These are phyloP conservation scores for Neofusicoccum cordaticola DNA, from an alignment of 2,329 filamentous ascomycete genomes.

Conservation along the genomic window DNA sequence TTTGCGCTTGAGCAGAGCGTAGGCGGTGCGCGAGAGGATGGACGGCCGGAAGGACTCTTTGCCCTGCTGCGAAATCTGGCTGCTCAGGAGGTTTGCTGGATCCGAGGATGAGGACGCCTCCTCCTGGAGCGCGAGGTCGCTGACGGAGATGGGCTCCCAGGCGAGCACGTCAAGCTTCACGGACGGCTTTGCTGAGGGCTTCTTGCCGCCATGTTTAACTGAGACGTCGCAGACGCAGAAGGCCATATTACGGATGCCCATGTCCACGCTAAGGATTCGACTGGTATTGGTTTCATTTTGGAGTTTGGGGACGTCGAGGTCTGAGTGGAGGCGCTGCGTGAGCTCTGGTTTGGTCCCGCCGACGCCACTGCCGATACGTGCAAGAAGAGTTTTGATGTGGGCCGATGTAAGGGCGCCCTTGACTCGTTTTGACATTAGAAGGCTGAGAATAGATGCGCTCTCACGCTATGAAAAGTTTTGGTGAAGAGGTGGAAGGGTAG, in stretches of 20 bases:
- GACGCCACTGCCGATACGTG: constrained; percentile 57
- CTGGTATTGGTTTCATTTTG: constrained; percentile 19
- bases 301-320: constrained; percentile 24
- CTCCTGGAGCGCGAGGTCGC: constrained; percentile 1
- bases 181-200: background rate
- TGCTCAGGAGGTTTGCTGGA: background rate
- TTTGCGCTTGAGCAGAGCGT: constrained; percentile 49
- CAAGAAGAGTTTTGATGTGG: constrained; percentile 59
- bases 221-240: constrained; percentile 60
- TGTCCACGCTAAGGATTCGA: constrained; percentile 74
- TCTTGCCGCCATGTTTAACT: background rate
- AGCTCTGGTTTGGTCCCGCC: constrained; percentile 61
- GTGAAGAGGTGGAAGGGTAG: background rate
- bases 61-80: background rate
- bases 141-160: constrained; percentile 14
- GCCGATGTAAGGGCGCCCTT: constrained; percentile 45
- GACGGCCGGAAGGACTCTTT: constrained; percentile 52
- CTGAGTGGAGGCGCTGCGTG: constrained; percentile 48
- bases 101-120: background rate
- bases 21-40: constrained; percentile 55
- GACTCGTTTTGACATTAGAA: background rate
- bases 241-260: constrained; percentile 79
- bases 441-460: background rate
- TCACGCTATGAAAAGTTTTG: background rate
- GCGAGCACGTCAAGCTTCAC: constrained; percentile 4